These are phyloP conservation scores for Porcisia deanei DNA, from an alignment of 208 protist species.

Conservation along the genomic window DNA sequence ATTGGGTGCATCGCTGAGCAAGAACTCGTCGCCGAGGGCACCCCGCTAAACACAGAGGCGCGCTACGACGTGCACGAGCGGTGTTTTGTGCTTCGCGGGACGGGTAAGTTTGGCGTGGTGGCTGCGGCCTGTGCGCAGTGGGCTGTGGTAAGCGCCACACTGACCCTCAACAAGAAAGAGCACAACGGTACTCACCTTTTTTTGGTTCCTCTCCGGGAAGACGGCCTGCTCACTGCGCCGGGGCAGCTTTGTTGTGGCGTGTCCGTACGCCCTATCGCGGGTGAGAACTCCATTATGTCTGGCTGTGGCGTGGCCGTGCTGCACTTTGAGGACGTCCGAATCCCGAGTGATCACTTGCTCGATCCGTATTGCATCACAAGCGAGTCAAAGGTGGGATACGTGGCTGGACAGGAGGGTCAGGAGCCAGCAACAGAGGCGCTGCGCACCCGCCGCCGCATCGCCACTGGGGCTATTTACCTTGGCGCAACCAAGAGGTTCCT, in stretches of 20 bases:
- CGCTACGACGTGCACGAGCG: conserved; percentile 75
- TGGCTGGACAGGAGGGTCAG: conserved; percentile 35
- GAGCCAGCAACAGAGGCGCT: conserved; percentile 56
- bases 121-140: conserved; percentile 73
- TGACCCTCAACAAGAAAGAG: conserved; percentile 77
- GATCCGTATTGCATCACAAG: conserved; percentile 60
- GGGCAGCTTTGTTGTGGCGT: conserved; percentile 50
- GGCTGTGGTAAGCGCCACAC: conserved; percentile 78
- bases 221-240: background rate
- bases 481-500: conserved; percentile 68
- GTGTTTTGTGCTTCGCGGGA: conserved; percentile 80
- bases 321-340: conserved; percentile 76
- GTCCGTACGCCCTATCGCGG: conserved; percentile 46
- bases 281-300: conserved; percentile 49
- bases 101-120: conserved; percentile 86
- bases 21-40: conserved; percentile 76
- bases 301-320: conserved; percentile 63
- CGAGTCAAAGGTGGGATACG: conserved; percentile 43
- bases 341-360: conserved; percentile 61
- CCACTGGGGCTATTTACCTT: conserved; percentile 70
- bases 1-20: conserved; percentile 73
- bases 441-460: conserved; percentile 60
- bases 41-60: conserved; percentile 83
- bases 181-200: conserved; percentile 81
- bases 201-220: conserved; percentile 70